These are phyloP conservation scores for Cryptococcus sp. DNA, from an alignment of 1,284 basidiomycete genomes.

Conservation along the genomic window DNA sequence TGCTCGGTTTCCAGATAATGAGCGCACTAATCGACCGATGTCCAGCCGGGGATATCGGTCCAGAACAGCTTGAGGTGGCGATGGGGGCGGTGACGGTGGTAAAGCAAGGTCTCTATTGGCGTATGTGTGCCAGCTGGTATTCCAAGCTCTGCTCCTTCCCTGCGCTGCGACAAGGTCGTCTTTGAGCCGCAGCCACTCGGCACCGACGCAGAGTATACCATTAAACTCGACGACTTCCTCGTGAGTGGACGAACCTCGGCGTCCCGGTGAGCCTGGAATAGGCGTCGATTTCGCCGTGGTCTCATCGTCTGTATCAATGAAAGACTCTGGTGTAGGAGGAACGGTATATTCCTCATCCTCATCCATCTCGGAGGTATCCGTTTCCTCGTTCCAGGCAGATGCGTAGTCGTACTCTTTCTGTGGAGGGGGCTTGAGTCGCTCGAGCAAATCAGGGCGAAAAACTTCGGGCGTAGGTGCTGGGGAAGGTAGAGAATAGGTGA, in stretches of 20 bases:
- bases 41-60: too few species aligned
- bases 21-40: too few species aligned
- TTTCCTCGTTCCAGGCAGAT: constrained; percentile 33
- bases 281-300: constrained; percentile 8
- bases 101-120: not conserved
- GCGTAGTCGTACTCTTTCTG: constrained; percentile 27
- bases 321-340: constrained; percentile 43
- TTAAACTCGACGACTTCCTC: constrained; percentile 23
- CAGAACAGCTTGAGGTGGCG: not conserved
- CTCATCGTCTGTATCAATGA: constrained; percentile 19
- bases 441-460: constrained; percentile 29
- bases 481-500: constrained; percentile 36
- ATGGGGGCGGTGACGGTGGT: not conserved
- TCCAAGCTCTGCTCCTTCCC: constrained; percentile 14
- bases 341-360: constrained; percentile 34
- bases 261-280: not conserved
- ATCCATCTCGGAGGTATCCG: constrained; percentile 32
- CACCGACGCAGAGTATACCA: constrained; percentile 29
- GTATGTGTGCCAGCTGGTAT: not conserved
- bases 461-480: constrained; percentile 35
- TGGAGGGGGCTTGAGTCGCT: constrained; percentile 18
- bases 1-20: too few species aligned
- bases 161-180: not conserved
- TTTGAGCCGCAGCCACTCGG: constrained; percentile 34
- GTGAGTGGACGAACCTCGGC: not conserved